phyloP scores from a whole-genome alignment of 805 yeast species.

The Zygotorulaspora florentina region DNA sequence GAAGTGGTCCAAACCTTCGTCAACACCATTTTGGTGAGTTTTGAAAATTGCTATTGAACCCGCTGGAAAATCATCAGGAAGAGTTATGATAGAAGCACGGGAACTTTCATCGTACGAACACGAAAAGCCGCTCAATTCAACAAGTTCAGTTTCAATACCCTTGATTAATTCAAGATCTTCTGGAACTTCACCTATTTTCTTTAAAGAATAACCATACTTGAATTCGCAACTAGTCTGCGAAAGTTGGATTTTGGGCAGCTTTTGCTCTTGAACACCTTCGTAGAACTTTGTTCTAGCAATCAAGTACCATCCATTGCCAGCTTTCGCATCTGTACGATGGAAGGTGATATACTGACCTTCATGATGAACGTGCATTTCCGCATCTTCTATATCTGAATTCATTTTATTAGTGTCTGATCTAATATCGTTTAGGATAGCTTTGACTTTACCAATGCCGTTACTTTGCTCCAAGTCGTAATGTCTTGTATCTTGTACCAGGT shows the following conservation, averaged over 20 bases:
- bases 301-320: conserved; percentile 85
- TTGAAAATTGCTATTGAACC: conserved; percentile 86
- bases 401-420: conserved; percentile 54
- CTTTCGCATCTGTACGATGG: conserved; percentile 75
- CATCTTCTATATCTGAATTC: conserved; percentile 46
- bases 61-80: conserved; percentile 69
- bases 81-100: conserved; percentile 47
- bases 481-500: conserved; percentile 74
- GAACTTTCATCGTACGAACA: conserved; percentile 42
- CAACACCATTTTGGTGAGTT: conserved; percentile 65
- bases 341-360: conserved; percentile 90
- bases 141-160: conserved; percentile 64
- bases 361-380: conserved; percentile 92
- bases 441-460: conserved; percentile 73
- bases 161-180: conserved; percentile 42
- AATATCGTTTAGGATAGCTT: conserved; percentile 53
- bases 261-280: conserved; percentile 43
- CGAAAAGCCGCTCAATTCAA: conserved; percentile 47
- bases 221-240: conserved; percentile 57
- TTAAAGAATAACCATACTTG: conserved; percentile 55
- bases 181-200: conserved; percentile 46
- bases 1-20: conserved; percentile 56
- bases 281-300: conserved; percentile 81
- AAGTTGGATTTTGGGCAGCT: conserved; percentile 52
- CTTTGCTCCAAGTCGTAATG: conserved; percentile 46